Evolutionary conservation across 768 basidiomycete species (phyloP).

Genomic region (Podaxis sp.): DNA sequence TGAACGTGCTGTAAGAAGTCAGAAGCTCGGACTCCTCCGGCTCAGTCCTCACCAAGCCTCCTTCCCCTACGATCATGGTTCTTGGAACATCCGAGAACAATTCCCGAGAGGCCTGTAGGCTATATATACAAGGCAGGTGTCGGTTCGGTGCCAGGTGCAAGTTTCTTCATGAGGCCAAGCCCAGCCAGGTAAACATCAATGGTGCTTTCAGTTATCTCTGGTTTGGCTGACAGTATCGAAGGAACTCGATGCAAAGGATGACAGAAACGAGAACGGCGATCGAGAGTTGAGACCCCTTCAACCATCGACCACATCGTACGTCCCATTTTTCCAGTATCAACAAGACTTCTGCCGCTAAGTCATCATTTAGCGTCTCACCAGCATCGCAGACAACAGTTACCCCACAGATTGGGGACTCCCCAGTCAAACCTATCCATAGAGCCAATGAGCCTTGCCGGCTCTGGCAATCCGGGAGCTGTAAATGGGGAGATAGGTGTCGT

Average conservation of each 20-base stretch:
- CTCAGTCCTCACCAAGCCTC: background rate
- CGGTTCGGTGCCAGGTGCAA: slow-evolving; percentile 10
- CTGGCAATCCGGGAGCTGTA: slow-evolving; percentile 6
- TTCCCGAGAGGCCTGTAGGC: background rate
- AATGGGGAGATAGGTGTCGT: slow-evolving; percentile 9
- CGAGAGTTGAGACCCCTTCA: background rate
- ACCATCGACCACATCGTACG: background rate
- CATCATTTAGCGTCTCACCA: background rate
- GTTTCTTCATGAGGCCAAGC: background rate
- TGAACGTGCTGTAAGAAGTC: background rate
- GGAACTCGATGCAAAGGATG: background rate
- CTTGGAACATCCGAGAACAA: background rate
- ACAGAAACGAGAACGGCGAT: background rate
- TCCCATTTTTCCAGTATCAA: background rate
- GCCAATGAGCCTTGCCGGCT: background rate
- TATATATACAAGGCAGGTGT: slow-evolving; percentile 4
- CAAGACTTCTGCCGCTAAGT: background rate
- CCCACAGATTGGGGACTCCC: background rate
- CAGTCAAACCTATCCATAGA: background rate
- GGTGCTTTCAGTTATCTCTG: background rate
- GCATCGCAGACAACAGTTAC: background rate
- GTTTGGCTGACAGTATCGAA: background rate
- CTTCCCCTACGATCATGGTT: slow-evolving; percentile 15
- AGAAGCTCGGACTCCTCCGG: background rate
- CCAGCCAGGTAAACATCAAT: background rate